Percentiles rank a stretch among this genome's conserved stretches.
These are phyloP conservation scores for Smallanthus sonchifolius DNA, from an alignment of 129 eudicot species.

Conservation along the genomic window DNA sequence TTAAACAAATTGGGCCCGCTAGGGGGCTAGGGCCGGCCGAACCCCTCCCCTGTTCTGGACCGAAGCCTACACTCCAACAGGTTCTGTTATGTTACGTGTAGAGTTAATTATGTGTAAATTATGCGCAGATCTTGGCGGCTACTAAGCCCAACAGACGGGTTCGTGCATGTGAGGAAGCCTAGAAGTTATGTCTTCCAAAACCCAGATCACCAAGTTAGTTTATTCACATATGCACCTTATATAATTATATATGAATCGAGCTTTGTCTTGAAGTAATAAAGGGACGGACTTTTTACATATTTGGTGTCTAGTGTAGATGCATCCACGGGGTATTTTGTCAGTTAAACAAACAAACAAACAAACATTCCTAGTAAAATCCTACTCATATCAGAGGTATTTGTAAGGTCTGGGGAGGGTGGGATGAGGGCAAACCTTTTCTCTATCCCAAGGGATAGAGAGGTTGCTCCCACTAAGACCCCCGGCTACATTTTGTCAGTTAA, in stretches of 20 bases:
- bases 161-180: conserved; percentile 63
- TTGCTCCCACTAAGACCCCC: too few species aligned
- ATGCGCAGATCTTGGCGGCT: conserved; percentile 75
- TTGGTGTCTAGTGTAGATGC: not conserved
- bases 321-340: conserved; percentile 1
- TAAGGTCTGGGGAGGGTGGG: too few species aligned
- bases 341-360: not conserved
- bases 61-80: too few species aligned
- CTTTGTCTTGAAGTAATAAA: not conserved
- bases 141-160: conserved; percentile 60
- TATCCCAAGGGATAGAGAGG: too few species aligned
- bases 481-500: not conserved
- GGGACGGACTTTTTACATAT: not conserved
- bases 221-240: not conserved
- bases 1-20: too few species aligned
- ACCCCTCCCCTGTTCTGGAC: too few species aligned
- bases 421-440: too few species aligned
- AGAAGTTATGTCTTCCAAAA: conserved; percentile 88
- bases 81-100: not conserved
- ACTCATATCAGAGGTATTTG: too few species aligned
- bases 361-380: too few species aligned
- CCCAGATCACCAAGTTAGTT: conserved; percentile 89
- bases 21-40: too few species aligned
- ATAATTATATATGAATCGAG: not conserved
- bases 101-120: not conserved